Evolutionary conservation across 352 stramenopile genomes (phyloP).

Genomic region (Globisporangium middletonii): DNA sequence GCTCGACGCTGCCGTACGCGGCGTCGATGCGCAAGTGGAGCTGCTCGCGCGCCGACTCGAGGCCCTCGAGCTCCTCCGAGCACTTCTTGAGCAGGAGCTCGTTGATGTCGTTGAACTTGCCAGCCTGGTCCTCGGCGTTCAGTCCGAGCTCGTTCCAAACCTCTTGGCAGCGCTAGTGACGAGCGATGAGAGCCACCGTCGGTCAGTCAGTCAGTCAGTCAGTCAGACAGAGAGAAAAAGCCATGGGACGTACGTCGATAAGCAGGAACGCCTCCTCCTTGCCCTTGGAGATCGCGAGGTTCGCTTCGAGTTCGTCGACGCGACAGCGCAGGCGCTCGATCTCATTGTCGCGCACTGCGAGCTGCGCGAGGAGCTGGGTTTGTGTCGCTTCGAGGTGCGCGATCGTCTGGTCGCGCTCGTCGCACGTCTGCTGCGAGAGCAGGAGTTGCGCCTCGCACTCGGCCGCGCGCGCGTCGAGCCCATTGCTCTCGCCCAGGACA

Average conservation of each 20-base stretch:
- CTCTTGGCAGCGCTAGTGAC: slow-evolving; percentile 49
- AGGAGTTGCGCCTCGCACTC: slow-evolving; percentile 9
- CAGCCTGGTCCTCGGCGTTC: slow-evolving; percentile 38
- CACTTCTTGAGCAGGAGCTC: slow-evolving; percentile 47
- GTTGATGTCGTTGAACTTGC: slow-evolving; percentile 63
- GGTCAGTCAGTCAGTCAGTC: background rate
- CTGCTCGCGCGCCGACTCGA: slow-evolving; percentile 41
- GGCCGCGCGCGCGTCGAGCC: background rate
- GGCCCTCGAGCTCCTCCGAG: slow-evolving; percentile 48
- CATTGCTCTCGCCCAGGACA: background rate
- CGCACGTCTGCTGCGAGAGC: slow-evolving; percentile 11
- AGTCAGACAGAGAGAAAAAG: background rate
- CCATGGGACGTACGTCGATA: slow-evolving; percentile 36
- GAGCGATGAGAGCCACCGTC: background rate
- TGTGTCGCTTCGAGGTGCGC: slow-evolving; percentile 19
- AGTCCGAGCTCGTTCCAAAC: slow-evolving; percentile 61
- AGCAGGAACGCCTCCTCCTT: slow-evolving; percentile 58
- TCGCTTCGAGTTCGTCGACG: slow-evolving; percentile 26
- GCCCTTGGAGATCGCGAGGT: slow-evolving; percentile 34
- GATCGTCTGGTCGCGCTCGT: slow-evolving; percentile 15
- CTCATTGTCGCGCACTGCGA: slow-evolving; percentile 25
- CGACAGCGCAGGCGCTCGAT: slow-evolving; percentile 14
- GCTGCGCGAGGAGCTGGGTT: slow-evolving; percentile 13
- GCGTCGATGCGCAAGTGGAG: slow-evolving; percentile 38
- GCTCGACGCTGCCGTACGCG: slow-evolving; percentile 30